Conservation (phyloP, 192 early-diverging fungal genomes). For the Coemansia interrupta region DNA sequence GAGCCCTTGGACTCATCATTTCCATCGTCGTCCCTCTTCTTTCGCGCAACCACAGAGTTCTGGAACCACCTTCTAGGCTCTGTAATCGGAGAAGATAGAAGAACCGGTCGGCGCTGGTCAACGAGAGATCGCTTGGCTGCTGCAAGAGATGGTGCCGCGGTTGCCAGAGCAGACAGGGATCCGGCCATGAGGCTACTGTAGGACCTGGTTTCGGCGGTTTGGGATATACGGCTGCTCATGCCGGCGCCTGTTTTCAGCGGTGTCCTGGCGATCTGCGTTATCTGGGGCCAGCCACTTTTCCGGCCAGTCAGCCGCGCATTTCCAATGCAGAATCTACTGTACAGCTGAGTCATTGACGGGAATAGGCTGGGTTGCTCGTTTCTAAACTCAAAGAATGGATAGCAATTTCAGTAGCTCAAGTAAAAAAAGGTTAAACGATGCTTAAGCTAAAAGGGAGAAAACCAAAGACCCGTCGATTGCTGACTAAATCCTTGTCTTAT, state of each 20-base stretch:
- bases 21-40: slow-evolving; percentile 21
- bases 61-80: slow-evolving; percentile 23
- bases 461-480: too few relatives aligned
- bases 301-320: slow-evolving; percentile 8
- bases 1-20: not conserved
- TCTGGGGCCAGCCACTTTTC: not conserved
- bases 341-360: slow-evolving; percentile 23
- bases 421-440: not conserved
- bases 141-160: not conserved
- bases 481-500: too few relatives aligned
- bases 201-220: not conserved
- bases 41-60: slow-evolving; percentile 12
- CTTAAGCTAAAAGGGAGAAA: too few relatives aligned
- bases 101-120: not conserved
- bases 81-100: not conserved
- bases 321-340: slow-evolving; percentile 14
- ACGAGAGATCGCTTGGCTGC: not conserved
- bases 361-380: not conserved
- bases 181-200: not conserved
- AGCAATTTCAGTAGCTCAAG: not conserved
- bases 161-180: not conserved
- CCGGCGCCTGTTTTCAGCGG: slow-evolving; percentile 20
- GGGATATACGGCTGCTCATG: not conserved
- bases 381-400: not conserved
- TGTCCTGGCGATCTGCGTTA: slow-evolving; percentile 9